A percentile compares a stretch with the other conserved stretches of the same genome.
Evolutionary conservation across 371 early-diverging fungal species (phyloP).

Genomic region (Mycotypha africana): DNA sequence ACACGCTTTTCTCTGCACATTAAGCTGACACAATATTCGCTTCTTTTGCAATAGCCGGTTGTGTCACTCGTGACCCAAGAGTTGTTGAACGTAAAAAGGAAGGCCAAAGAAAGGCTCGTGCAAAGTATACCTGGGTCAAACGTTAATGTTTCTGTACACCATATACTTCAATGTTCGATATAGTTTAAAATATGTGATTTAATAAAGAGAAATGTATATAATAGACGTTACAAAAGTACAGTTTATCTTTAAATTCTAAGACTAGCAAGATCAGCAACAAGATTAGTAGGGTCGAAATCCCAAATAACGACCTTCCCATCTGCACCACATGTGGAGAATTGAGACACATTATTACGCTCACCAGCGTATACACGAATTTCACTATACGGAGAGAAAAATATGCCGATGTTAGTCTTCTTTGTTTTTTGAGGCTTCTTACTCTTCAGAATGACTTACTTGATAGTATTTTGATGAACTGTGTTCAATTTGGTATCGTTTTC

Average conservation of each 20-base stretch:
- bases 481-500: constrained; percentile 68
- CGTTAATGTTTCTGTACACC: too few relatives aligned
- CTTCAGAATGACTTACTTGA: constrained; percentile 57
- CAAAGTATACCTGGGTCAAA: constrained; percentile 85
- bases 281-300: constrained; percentile 52
- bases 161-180: neutral
- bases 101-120: constrained; percentile 91
- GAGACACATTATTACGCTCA: constrained; percentile 51
- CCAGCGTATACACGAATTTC: constrained; percentile 59
- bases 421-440: neutral
- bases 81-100: constrained; percentile 97
- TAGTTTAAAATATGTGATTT: too few relatives aligned
- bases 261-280: constrained; percentile 32
- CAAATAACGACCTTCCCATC: constrained; percentile 93
- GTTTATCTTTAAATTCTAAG: constrained; percentile 30
- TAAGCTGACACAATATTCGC: too few relatives aligned
- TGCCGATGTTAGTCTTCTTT: neutral
- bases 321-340: constrained; percentile 80
- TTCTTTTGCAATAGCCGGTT: constrained; percentile 68
- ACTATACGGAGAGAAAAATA: constrained; percentile 15
- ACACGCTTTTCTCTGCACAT: too few relatives aligned
- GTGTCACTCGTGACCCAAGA: constrained; percentile 77
- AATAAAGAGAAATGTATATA: neutral
- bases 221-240: too few relatives aligned
- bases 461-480: constrained; percentile 92